A percentile compares a stretch with the other conserved stretches of the same genome.
Conservation (phyloP, 1,284 basidiomycete genomes). For the Trametes polyzona region DNA sequence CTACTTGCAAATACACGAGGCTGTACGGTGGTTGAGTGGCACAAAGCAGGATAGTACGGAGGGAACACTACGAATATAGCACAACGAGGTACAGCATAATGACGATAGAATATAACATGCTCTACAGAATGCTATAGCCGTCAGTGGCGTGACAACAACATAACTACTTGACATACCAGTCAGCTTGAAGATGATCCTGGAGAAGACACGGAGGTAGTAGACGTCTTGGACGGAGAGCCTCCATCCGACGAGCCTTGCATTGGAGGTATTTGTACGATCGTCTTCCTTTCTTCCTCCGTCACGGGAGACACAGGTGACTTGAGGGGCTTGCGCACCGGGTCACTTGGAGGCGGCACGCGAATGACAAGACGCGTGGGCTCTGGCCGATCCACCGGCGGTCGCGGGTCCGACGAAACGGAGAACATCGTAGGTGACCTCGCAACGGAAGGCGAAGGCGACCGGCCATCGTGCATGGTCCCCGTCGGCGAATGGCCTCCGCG, state of each 20-base stretch:
- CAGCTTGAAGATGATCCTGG: background rate
- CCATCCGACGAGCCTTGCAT: background rate
- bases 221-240: background rate
- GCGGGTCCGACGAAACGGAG: background rate
- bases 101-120: no score
- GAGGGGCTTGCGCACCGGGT: background rate
- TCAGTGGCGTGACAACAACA: no score
- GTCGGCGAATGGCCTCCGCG: background rate
- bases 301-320: constrained; percentile 1
- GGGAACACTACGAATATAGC: background rate
- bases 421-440: background rate
- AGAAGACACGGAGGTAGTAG: background rate
- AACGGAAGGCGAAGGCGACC: background rate
- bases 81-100: no score
- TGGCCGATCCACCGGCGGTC: background rate
- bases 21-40: background rate
- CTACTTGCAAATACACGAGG: no score
- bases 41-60: background rate
- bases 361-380: constrained; percentile 5
- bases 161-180: no score
- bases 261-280: constrained; percentile 4
- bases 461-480: background rate
- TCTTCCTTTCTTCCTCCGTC: constrained; percentile 8
- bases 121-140: no score
- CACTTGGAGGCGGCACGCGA: constrained; percentile 6